Evolutionary conservation across 306 rosid genomes (phyloP), one percentile per base, ranked within the genome.

Genomic region (Neltuma alba): DNA sequence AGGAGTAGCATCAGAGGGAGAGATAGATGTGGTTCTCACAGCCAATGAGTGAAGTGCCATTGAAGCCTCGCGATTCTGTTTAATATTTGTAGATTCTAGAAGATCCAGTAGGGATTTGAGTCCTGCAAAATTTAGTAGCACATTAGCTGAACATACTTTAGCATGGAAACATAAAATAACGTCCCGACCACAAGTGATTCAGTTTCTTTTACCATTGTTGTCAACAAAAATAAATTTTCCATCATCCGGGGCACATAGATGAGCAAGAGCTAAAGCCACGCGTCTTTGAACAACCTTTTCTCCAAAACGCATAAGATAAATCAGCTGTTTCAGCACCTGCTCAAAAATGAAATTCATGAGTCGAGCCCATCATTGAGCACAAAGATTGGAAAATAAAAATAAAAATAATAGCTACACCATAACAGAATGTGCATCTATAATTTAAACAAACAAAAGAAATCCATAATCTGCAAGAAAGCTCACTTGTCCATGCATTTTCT

Each of bases 191-290:
- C 45, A n/a, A 40, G 21, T 15, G 21, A 83, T 47, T 76, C 15
- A 62, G n/a, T n/a, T n/a, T 48, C 44, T 41, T 27, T 79, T 85
- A 86, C 99, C 99, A 75, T 82, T 90, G 48, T 83, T 88, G 76
- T 90, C 94, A 68, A 95, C 84, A 83, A 93, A 95, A 65, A 95
- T 89, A 60, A 89, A 82, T 88, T 92, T 89, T 31, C 77, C 82
- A 83, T 91, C 96, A 2, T 85, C 86, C 34, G 86, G 86, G 48
- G 92, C 83, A 86, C 99, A 91, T 62, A 93, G 89, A 82, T 93
- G 96, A 60, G 99, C 99, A 87, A 95, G 92, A 44, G 99, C 93
- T 86, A 91, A 83, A 84, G 88, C 89, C 18, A 95, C 89, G 12
- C 85, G 88, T 78, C 84, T 89, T 82, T 85, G 93, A 76, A 92